Base-by-base conservation (phyloP, 352 stramenopile genomes). In the Globisporangium yorkense region DNA sequence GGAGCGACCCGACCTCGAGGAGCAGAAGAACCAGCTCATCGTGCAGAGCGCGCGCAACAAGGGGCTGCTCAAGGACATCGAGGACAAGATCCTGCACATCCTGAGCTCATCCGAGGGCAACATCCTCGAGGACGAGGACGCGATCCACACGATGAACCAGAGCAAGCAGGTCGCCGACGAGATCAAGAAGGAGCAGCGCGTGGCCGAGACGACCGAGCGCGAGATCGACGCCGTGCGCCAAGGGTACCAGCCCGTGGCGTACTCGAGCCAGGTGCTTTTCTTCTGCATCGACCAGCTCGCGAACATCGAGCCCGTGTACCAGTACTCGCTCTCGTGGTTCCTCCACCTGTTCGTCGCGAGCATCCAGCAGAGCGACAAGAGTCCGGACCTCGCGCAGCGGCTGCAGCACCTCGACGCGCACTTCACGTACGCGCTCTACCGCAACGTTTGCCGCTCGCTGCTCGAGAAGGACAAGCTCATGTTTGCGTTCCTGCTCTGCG, bases 391-490 rank as follows among this genome's bases (percentile, higher is more conserved):
- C 6, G 67, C 77, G 0, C 79, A 88, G 40, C 71, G 91, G 0
- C 73, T 97, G 2, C 58, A 70, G 35, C 94, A 97, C 57, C 72
- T 97, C 18, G 79, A 94, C 54, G 66, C 68, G 5, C 86, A 97
- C 67, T 97, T 97, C 67, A 96, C 84, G 18, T 97, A 95, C 57
- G 94, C 89, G 43, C 71, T 97, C 0, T 97, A 97, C 68, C 72
- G 86, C 48, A 97, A 97, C 62, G 90, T 97, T 46, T 97, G 89
- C 61, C 88, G 89, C 31, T 97, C 89, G 21, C 71, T 97, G 29
- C 69, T 97, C 21, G 91, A 97, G 52, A 97, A 97, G 62, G 91
- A 97, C 68, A 97, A 97, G 53, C 78, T 97, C 33, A 91, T 97
- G 71, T 97, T 97, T 53, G 93, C 88, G 1, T 97, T 97, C 60